Evolutionary conservation across 306 rosid genomes (phyloP).

Genomic region (Lathyrus aphaca): DNA sequence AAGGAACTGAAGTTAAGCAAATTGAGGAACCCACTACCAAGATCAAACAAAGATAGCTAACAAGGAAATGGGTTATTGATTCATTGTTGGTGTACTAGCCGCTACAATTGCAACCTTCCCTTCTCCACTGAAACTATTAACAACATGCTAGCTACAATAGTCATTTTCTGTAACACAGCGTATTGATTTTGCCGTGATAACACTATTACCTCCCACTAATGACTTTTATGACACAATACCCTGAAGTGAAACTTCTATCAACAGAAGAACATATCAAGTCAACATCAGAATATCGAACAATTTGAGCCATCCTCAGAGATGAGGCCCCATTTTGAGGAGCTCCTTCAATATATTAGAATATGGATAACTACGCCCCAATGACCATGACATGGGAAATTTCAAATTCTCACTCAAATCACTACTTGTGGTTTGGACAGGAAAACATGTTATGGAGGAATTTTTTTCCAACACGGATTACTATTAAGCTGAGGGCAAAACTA

Average conservation of each 20-base stretch:
- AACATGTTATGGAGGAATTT: neutral
- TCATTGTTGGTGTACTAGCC: conserved; percentile 1
- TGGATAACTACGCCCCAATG: conserved; percentile 1
- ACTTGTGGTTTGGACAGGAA: neutral
- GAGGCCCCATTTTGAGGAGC: neutral
- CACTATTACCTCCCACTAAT: neutral
- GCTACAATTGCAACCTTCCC: conserved; percentile 10
- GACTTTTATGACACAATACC: neutral
- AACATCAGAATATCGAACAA: conserved; percentile 1
- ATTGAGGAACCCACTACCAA: neutral
- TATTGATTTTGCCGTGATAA: neutral
- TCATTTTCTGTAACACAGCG: neutral
- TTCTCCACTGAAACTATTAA: neutral
- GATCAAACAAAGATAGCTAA: neutral
- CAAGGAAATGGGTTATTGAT: neutral
- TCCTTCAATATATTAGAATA: neutral
- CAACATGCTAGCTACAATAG: neutral
- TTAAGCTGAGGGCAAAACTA: neutral
- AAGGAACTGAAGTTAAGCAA: neutral
- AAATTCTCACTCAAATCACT: neutral
- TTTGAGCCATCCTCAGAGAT: neutral
- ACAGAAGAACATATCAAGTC: neutral
- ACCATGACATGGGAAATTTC: neutral
- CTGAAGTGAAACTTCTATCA: conserved; percentile 2
- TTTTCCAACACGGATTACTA: neutral